Base-by-base conservation (phyloP, 495 filamentous ascomycete genomes). In the Chaetomium cochliodes region DNA sequence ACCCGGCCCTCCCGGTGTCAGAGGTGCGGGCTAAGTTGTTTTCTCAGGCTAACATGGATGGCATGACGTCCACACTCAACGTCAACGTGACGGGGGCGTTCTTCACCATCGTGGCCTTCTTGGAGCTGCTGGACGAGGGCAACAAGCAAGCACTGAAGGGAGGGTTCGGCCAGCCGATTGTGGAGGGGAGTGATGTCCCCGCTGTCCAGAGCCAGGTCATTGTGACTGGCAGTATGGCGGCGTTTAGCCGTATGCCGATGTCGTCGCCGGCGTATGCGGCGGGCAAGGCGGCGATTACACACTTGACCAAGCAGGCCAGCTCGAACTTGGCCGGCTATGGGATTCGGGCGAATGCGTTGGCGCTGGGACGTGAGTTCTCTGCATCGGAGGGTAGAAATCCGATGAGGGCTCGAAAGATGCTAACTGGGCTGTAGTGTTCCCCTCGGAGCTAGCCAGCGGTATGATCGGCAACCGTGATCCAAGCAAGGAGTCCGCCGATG, bases 101-200 rank as follows among this genome's bases (percentile, higher is more conserved):
- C 66, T 88, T 84, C 68, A 87, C 85, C 6, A 80, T 85, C 5
- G 71, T 87, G 0, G 87, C 87, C 0, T 90, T 91, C 65, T 64
- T 90, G 33, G 81, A 82, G 3, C 73, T 91, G n/a, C 79, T 91
- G 7, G 84, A 87, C n/a, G 78, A 76, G 11, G 87, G 86, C 7
- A 90, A 90, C 70, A 79, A 82, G 73, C 60, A 64, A 0, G 75
- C 79, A 28, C 72, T 86, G 65, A 59, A 81, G 30, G 54, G 73
- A 8, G 76, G 75, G 3, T 77, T 78, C 25, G 76, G 75, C 7
- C 16, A 1, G 23, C 52, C 52, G 16, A 1, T 28, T n/a, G 4
- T 12, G 8, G 9, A 12, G n/a, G 49, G 44, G 9, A 37, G 26
- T 23, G 44, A 41, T 4, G 53, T 78, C 1, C 78, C 75, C 5